phyloP scores from a whole-genome alignment of 1,284 basidiomycete species.

The Leccinum subrobustum region DNA sequence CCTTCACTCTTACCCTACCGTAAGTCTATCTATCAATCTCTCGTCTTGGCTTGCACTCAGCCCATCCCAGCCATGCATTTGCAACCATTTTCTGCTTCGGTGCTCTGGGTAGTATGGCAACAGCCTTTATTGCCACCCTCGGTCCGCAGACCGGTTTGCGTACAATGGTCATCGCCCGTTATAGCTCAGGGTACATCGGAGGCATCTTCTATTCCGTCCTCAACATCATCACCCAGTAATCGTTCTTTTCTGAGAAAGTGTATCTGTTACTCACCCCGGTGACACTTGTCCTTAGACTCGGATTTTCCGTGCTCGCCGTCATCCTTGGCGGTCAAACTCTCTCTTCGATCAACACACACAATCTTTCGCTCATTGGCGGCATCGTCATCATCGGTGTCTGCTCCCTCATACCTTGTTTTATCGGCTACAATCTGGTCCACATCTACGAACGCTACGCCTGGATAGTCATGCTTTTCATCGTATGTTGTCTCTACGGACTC shows the following conservation, averaged over 20 bases:
- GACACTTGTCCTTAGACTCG: constrained; percentile 36
- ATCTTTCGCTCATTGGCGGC: constrained; percentile 44
- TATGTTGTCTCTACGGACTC: constrained; percentile 55
- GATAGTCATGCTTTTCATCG: constrained; percentile 54
- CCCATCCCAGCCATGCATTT: constrained; percentile 37
- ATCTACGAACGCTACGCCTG: constrained; percentile 64
- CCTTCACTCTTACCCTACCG: constrained; percentile 51
- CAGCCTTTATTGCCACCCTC: constrained; percentile 57
- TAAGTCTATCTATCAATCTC: constrained; percentile 24
- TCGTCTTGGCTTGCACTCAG: background rate
- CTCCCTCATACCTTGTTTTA: constrained; percentile 47
- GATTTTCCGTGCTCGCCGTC: constrained; percentile 45
- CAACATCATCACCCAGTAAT: constrained; percentile 56
- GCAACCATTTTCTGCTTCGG: constrained; percentile 46
- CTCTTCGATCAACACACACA: constrained; percentile 41
- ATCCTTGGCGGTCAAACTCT: constrained; percentile 51
- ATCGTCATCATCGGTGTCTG: constrained; percentile 45
- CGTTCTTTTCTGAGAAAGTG: background rate
- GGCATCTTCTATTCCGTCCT: constrained; percentile 55
- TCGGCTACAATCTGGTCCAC: constrained; percentile 55
- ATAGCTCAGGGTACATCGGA: constrained; percentile 56
- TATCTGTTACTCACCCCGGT: background rate
- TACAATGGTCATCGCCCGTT: constrained; percentile 59
- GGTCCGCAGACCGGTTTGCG: constrained; percentile 61
- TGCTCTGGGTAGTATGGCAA: constrained; percentile 40